A percentile compares a stretch with the other conserved stretches of the same genome.
Evolutionary conservation across 1,284 basidiomycete genomes (phyloP).

Genomic region (Bondarzewia mesenterica): DNA sequence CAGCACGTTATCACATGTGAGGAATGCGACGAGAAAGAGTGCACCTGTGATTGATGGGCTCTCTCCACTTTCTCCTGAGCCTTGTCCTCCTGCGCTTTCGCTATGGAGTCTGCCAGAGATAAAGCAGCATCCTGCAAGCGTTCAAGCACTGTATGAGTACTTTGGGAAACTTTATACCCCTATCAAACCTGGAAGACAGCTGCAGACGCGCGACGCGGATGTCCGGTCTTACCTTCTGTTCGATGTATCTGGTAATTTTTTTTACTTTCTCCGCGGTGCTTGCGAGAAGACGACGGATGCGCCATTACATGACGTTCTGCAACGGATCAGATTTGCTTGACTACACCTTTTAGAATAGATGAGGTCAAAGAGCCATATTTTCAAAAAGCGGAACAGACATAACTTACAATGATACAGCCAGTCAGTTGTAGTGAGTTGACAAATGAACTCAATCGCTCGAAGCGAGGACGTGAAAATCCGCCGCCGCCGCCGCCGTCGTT

Average conservation of each 20-base stretch:
- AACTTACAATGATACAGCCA: too few species aligned
- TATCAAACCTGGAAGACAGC: too few species aligned
- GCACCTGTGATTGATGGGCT: conserved; percentile 28
- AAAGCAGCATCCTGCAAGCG: conserved; percentile 30
- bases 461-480: too few species aligned
- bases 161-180: too few species aligned
- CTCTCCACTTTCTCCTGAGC: conserved; percentile 25
- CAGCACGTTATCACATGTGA: neutral
- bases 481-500: too few species aligned
- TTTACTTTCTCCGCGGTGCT: neutral
- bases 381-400: too few species aligned
- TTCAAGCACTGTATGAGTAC: conserved; percentile 7
- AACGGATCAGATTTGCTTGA: too few species aligned
- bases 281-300: neutral
- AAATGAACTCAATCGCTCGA: too few species aligned
- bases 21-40: neutral
- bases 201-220: conserved; percentile 3
- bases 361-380: too few species aligned
- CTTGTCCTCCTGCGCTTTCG: conserved; percentile 30
- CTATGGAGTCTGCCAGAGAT: conserved; percentile 33
- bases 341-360: too few species aligned
- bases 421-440: too few species aligned
- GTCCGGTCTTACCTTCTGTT: conserved; percentile 3
- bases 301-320: neutral
- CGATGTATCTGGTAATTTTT: neutral